Conservation (phyloP, 768 basidiomycete species). For the Inosperma sp. region DNA sequence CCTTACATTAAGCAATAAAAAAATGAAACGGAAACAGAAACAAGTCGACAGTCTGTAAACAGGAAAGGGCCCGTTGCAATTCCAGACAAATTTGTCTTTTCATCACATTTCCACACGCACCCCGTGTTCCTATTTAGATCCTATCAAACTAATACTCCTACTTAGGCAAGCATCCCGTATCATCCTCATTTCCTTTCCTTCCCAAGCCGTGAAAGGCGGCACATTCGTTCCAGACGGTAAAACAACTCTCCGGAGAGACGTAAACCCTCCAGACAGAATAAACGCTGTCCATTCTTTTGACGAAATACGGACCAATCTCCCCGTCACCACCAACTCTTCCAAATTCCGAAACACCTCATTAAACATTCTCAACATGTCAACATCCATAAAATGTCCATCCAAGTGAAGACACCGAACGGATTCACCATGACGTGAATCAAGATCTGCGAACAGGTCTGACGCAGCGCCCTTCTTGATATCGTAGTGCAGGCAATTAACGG, state of each 20-base stretch:
- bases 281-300: constrained; percentile 41
- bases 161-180: constrained; percentile 19
- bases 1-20: no score
- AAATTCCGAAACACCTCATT: constrained; percentile 33
- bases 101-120: no score
- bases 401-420: constrained; percentile 39
- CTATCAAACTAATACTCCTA: constrained; percentile 9
- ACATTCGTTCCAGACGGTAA: constrained; percentile 37
- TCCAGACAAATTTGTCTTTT: no score
- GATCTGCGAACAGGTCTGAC: constrained; percentile 30
- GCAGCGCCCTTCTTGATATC: constrained; percentile 29
- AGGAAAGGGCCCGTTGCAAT: no score
- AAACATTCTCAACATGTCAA: constrained; percentile 32
- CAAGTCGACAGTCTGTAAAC: no score
- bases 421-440: constrained; percentile 20
- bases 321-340: constrained; percentile 38
- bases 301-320: constrained; percentile 35
- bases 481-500: constrained; percentile 40
- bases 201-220: constrained; percentile 41
- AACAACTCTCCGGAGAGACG: constrained; percentile 32
- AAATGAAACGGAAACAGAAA: no score
- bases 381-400: constrained; percentile 38
- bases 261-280: constrained; percentile 32
- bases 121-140: no score
- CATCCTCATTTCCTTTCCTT: constrained; percentile 15